Evolutionary conservation across 495 filamentous ascomycete species (phyloP).

Genomic region (Aspergillus nanangensis): DNA sequence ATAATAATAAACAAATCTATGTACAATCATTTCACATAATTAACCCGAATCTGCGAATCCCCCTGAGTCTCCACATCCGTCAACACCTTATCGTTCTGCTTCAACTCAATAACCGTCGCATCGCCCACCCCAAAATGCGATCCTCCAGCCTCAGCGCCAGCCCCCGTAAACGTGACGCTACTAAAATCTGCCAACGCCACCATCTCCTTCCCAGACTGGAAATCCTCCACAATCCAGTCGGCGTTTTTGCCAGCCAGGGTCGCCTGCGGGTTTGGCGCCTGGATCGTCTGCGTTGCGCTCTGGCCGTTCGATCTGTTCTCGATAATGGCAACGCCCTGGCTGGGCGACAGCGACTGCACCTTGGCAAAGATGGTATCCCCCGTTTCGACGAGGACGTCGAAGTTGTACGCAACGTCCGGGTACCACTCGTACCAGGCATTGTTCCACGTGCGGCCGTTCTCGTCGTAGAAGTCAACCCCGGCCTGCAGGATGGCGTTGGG

Average conservation of each 20-base stretch:
- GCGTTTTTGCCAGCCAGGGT: slow-evolving; percentile 46
- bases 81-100: slow-evolving; percentile 44
- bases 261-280: slow-evolving; percentile 26
- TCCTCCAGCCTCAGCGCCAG: slow-evolving; percentile 30
- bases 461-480: slow-evolving; percentile 54
- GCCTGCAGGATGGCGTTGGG: slow-evolving; percentile 54
- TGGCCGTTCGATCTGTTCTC: slow-evolving; percentile 53
- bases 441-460: slow-evolving; percentile 32
- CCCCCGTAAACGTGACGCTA: slow-evolving; percentile 44
- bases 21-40: no score
- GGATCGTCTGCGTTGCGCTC: slow-evolving; percentile 47
- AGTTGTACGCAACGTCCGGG: slow-evolving; percentile 52
- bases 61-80: slow-evolving; percentile 40
- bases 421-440: slow-evolving; percentile 67
- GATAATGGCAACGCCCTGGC: slow-evolving; percentile 49
- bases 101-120: slow-evolving; percentile 47
- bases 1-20: no score
- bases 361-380: slow-evolving; percentile 55
- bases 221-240: slow-evolving; percentile 67
- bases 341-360: slow-evolving; percentile 42
- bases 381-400: slow-evolving; percentile 47
- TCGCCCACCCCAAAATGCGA: slow-evolving; percentile 30
- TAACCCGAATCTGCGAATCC: slow-evolving; percentile 31
- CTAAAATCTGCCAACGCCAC: slow-evolving; percentile 54
- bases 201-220: slow-evolving; percentile 37